Base-by-base conservation (phyloP, 2,329 filamentous ascomycete genomes). In the Epichloe sp. region DNA sequence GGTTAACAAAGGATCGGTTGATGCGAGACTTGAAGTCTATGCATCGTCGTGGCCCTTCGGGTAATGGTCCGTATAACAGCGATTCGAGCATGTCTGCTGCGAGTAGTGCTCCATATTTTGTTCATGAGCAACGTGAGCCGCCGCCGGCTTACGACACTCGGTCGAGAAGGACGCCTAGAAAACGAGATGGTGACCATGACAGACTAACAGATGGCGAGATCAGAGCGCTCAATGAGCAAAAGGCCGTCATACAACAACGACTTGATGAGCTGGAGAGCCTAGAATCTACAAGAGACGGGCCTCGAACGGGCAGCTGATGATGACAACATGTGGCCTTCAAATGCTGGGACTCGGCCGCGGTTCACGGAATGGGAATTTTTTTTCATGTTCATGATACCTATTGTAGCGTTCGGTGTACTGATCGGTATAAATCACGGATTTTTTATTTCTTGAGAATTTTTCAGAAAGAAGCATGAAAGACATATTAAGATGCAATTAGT, bases 221-320 rank as follows among this genome's bases (percentile, higher is more conserved):
- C 10, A 57, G 57, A 48, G 60, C 53, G 4, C 56, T 68, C 17
- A 59, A 59, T 19, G 62, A 60, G n/a, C 65, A 68, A 34, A 67
- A 68, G 48, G 63, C 59, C 11, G 60, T 58, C 14, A 67, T 68
- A 23, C 62, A 67, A 51, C 62, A 62, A 17, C 65, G 66, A 15
- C 61, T 68, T 17, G 61, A 67, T 42, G 60, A 68, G 56, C 51
- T 69, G 48, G 61, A 67, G 52, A 52, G 47, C 19, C 21, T 21
- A 5, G 42, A 51, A 35, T 43, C 19, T n/a, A 21, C 38, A 23
- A 36, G 35, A 51, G 19, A 43, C 12, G 35, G n/a, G 36, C 19
- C 42, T 38, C 26, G 37, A 31, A n/a, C 3, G 21, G 31, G 19
- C 37, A 46, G 19, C 15, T 41, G 23, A 43, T 6, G n/a, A 31